Evolutionary conservation across 1,284 basidiomycete species (phyloP).

Genomic region (Ceraceosorus guamensis): DNA sequence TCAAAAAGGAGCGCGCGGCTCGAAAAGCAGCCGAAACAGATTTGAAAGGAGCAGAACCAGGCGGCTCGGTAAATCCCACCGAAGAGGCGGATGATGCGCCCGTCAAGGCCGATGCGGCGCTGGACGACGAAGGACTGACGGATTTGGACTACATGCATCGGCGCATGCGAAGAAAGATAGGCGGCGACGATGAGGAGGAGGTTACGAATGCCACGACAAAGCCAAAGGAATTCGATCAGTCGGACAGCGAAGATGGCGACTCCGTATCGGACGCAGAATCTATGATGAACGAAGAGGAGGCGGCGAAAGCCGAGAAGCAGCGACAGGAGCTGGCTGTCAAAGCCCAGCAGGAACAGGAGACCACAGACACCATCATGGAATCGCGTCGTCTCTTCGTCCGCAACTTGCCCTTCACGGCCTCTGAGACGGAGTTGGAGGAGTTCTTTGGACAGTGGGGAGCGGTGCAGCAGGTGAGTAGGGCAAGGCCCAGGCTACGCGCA

Average conservation of each 20-base stretch:
- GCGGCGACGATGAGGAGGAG: constrained; percentile 22
- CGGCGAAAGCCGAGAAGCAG: constrained; percentile 18
- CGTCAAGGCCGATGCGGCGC: constrained; percentile 17
- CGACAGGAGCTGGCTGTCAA: constrained; percentile 22
- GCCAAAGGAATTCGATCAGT: constrained; percentile 34
- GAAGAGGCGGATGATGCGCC: constrained; percentile 12
- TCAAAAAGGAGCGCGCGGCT: constrained; percentile 3
- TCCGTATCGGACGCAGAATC: constrained; percentile 8
- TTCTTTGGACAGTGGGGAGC: constrained; percentile 67
- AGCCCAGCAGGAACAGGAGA: constrained; percentile 44
- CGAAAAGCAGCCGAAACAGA: constrained; percentile 5
- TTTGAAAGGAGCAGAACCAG: neutral
- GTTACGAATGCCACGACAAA: constrained; percentile 3
- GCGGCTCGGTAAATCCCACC: constrained; percentile 14
- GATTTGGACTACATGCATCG: constrained; percentile 50
- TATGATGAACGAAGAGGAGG: constrained; percentile 17
- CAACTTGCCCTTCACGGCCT: constrained; percentile 79
- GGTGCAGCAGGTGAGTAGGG: constrained; percentile 54
- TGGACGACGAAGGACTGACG: constrained; percentile 36
- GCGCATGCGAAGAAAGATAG: constrained; percentile 48
- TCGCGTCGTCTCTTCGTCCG: constrained; percentile 82
- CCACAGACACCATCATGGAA: constrained; percentile 59
- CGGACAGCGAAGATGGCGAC: constrained; percentile 18
- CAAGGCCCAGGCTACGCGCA: too few relatives aligned
- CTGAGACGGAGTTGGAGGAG: constrained; percentile 63